A percentile compares a stretch with the other conserved stretches of the same genome.
Evolutionary conservation across 495 filamentous ascomycete species (phyloP).

Genomic region (Penicillium nucicola): DNA sequence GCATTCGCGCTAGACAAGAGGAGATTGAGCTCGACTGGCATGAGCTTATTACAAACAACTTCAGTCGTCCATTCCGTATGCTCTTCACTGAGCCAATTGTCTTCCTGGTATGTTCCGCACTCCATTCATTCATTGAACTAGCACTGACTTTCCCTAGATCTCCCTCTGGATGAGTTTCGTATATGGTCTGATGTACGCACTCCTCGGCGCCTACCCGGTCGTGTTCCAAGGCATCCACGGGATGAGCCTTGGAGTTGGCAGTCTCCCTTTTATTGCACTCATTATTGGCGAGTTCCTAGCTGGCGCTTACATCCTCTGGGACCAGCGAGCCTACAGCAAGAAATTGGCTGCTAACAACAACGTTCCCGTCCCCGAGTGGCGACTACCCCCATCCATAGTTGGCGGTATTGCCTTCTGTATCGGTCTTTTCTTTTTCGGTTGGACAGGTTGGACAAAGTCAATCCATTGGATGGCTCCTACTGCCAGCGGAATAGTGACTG

Average conservation of each 20-base stretch:
- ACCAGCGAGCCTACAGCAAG: conserved; percentile 27
- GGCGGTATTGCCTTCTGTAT: conserved; percentile 48
- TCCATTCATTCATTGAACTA: no score
- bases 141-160: conserved; percentile 32
- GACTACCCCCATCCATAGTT: conserved; percentile 43
- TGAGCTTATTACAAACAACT: conserved; percentile 38
- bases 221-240: conserved; percentile 38
- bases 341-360: conserved; percentile 32
- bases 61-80: conserved; percentile 45
- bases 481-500: conserved; percentile 29
- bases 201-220: conserved; percentile 39
- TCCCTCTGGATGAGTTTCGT: conserved; percentile 48
- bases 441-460: conserved; percentile 32
- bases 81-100: conserved; percentile 44
- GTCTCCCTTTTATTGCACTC: conserved; percentile 38
- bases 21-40: conserved; percentile 43
- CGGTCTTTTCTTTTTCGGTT: conserved; percentile 53
- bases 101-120: conserved; percentile 14
- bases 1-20: conserved; percentile 47
- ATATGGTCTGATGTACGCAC: conserved; percentile 42
- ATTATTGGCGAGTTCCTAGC: conserved; percentile 39
- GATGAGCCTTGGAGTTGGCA: conserved; percentile 36
- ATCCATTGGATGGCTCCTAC: conserved; percentile 42
- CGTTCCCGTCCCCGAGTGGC: conserved; percentile 35
- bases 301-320: conserved; percentile 20